phyloP scores from a whole-genome alignment of 768 basidiomycete genomes.

The Tulasnella sp. region DNA sequence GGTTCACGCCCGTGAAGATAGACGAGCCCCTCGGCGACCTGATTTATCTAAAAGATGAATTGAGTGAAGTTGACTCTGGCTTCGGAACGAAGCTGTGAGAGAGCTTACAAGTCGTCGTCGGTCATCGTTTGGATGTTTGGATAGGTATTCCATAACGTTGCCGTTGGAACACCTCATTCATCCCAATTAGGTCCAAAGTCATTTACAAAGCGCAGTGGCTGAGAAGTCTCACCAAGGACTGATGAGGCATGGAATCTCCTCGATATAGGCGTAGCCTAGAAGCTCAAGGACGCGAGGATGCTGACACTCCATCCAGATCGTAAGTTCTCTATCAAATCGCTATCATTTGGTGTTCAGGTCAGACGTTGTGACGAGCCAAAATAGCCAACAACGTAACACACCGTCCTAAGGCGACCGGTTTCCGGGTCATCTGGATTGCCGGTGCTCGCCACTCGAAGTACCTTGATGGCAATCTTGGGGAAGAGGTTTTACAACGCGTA shows the following conservation, averaged over 20 bases:
- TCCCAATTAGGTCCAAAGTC: neutral
- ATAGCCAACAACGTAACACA: neutral
- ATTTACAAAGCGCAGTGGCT: neutral
- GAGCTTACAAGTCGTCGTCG: neutral
- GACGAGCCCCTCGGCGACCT: conserved; percentile 26
- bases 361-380: neutral
- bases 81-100: too few relatives aligned
- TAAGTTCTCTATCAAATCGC: conserved; percentile 13
- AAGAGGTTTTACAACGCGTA: too few relatives aligned
- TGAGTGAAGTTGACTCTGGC: neutral
- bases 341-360: neutral
- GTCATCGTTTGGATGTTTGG: neutral
- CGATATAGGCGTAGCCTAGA: conserved; percentile 14
- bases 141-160: conserved; percentile 15
- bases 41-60: conserved; percentile 15
- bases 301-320: neutral
- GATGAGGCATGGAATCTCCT: conserved; percentile 5
- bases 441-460: conserved; percentile 9
- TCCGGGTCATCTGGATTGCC: neutral
- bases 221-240: neutral
- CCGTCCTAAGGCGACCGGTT: neutral
- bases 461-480: conserved; percentile 19
- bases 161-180: conserved; percentile 2
- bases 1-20: conserved; percentile 29
- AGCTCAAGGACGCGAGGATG: conserved; percentile 13